Evolutionary conservation across 2,329 filamentous ascomycete species (phyloP), one percentile per base, ranked within the genome.

Genomic region (Hypoxylon sp.): DNA sequence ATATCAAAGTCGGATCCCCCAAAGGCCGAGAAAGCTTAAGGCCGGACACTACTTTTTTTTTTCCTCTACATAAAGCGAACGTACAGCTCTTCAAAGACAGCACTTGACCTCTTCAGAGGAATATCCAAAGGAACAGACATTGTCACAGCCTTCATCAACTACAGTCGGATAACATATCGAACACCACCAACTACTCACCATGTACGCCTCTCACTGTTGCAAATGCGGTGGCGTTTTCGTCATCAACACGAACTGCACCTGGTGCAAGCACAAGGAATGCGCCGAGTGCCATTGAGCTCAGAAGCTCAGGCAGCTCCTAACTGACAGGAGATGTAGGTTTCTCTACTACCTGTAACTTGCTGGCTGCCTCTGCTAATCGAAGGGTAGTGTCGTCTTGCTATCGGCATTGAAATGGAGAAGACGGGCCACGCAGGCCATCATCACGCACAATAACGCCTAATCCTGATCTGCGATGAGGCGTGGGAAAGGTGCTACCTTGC

Each of bases 231-330:
- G 69, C 27, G 61, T 70, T 23, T 70, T 71, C 55, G 69, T 70
- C 59, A 71, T 71, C 57, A 70, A 65, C 65, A 67, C 64, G 8
- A 54, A 63, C 51, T 71, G 69, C 56, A 60, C 67, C 17, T 71
- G 68, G 68, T 71, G 69, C 64, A 69, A 70, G 58, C 69, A 71
- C 37, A 66, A 69, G 58, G 69, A 70, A 51, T 70, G 69, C 46
- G 33, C 60, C 11, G 61, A 67, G 21, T 71, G 68, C 50, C 35
- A 52, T 43, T 71, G 55, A 67, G 46, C 54, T 52, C n/a, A 26
- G 48, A 41, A 65, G 40, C 55, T 55, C 13, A 20, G 48, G 41
- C 51, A 38, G 35, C 15, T 48, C 20, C 18, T 31, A 27, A 21
- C 4, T 33, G 13, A 15, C 26, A 40, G 27, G 40, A 47, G 18